These are phyloP conservation scores for Lonicera japonica DNA, from an alignment of 129 eudicot species.

Conservation along the genomic window DNA sequence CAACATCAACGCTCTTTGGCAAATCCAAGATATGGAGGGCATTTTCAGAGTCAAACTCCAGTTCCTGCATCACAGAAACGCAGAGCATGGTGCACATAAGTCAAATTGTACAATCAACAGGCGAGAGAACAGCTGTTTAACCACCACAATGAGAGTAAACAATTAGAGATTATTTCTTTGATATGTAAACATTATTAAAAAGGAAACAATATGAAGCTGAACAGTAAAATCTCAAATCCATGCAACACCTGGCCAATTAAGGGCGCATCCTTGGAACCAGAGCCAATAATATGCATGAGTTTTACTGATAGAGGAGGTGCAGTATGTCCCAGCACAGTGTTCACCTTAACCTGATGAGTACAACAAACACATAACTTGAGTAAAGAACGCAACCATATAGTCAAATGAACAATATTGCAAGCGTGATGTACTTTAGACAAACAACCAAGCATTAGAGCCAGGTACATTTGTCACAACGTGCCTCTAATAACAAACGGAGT, in stretches of 20 bases:
- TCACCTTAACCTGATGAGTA: slow-evolving; percentile 62
- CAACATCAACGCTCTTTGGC: slow-evolving; percentile 72
- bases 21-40: slow-evolving; percentile 62
- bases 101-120: background rate
- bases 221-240: background rate
- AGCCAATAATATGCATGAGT: slow-evolving; percentile 60
- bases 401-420: background rate
- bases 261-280: slow-evolving; percentile 75
- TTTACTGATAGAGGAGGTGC: slow-evolving; percentile 73
- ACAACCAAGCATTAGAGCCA: background rate
- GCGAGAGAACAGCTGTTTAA: background rate
- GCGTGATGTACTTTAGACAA: background rate
- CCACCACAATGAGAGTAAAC: background rate
- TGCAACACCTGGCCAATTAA: slow-evolving; percentile 60
- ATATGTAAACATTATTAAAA: background rate
- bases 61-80: slow-evolving; percentile 47
- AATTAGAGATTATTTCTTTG: background rate
- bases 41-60: slow-evolving; percentile 51
- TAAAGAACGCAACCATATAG: too few species aligned
- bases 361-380: background rate
- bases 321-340: slow-evolving; percentile 62
- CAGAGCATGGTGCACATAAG: background rate
- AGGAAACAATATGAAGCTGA: background rate
- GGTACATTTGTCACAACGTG: too few species aligned
- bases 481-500: too few species aligned